Evolutionary conservation across 2,329 filamentous ascomycete genomes (phyloP), one percentile per base, ranked within the genome.

Genomic region (Penicillium sp.): DNA sequence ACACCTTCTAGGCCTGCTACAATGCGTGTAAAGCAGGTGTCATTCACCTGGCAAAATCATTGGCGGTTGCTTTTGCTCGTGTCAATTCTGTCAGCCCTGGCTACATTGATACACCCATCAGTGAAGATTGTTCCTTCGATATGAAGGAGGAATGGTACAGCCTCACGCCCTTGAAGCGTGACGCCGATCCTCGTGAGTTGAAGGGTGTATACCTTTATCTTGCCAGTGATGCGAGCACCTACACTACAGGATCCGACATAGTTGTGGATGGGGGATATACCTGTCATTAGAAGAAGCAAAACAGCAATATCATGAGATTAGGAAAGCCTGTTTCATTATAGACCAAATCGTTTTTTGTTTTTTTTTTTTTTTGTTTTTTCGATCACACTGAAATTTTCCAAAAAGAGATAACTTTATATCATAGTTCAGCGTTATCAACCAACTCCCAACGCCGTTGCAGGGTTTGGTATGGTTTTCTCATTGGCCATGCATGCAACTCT

Each of bases 171-270:
- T 85, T 91, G 83, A 87, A 82, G 28, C 57, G 89, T 61, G 86
- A 90, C 66, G 89, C 86, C 7, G 80, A 87, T 63, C 78, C 83
- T 3, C 81, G 82, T 52, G 89, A 93, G 78, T 79, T 92, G 64
- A 91, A 92, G 77, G 90, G 88, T 6, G 86, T 85, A 10, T 93
- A 88, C 72, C 72, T 92, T 43, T 92, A 90, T 73, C 78, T 92
- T 51, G 87, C 88, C 21, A 88, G 85, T 18, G 89, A 93, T 71
- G 89, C 89, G 5, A 83, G 86, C 16, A 88, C 86, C 36, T 93
- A 89, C 74, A 90, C 87, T n/a, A 92, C 89, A 4, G 89, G 84
- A 0, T 77, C 81, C 9, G 86, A 90, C 69, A 79, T 92, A 56
- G 74, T 88, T 58, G 81, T 91, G 45, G 89, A 92, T 71, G 89